Conservation (phyloP, 2,329 filamentous ascomycete genomes). For the Exophiala alcalophila region DNA sequence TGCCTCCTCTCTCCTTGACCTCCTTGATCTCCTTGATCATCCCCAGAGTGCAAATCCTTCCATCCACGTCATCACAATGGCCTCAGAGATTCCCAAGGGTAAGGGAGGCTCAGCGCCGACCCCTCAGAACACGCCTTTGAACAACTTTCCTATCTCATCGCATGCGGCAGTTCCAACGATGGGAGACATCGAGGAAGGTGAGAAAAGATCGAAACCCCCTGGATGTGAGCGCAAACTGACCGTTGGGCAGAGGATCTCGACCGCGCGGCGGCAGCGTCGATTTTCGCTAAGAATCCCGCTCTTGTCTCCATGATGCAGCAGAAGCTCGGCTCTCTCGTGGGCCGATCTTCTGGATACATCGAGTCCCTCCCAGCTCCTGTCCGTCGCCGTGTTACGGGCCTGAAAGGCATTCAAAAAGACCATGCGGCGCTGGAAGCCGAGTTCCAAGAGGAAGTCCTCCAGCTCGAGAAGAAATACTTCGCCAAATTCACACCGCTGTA, state of each 20-base stretch:
- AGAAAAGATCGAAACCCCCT: too few species aligned
- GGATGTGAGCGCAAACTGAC: not conserved
- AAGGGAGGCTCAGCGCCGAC: too few species aligned
- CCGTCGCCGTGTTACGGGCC: conserved; percentile 85
- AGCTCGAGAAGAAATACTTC: conserved; percentile 99
- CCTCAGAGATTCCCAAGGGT: too few species aligned
- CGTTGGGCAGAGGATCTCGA: conserved; percentile 75
- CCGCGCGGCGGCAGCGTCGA: conserved; percentile 77
- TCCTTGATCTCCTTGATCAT: too few species aligned
- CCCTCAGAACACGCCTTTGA: too few species aligned
- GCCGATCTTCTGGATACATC: conserved; percentile 94
- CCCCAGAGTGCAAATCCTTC: too few species aligned
- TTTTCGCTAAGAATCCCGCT: conserved; percentile 93
- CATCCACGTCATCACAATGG: too few species aligned
- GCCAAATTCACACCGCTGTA: conserved; percentile 98
- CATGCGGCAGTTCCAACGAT: conserved; percentile 94
- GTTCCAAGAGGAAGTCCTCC: conserved; percentile 96
- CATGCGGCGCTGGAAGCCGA: conserved; percentile 97
- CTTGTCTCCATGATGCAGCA: conserved; percentile 97
- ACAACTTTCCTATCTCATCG: conserved; percentile 96
- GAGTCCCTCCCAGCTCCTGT: conserved; percentile 89
- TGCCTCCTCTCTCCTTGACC: too few species aligned
- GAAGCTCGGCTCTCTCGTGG: conserved; percentile 87
- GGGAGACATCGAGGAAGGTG: conserved; percentile 95
- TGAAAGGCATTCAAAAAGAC: conserved; percentile 98